Conservation (phyloP, 2,329 filamentous ascomycete genomes). For the Hortaea sp. region DNA sequence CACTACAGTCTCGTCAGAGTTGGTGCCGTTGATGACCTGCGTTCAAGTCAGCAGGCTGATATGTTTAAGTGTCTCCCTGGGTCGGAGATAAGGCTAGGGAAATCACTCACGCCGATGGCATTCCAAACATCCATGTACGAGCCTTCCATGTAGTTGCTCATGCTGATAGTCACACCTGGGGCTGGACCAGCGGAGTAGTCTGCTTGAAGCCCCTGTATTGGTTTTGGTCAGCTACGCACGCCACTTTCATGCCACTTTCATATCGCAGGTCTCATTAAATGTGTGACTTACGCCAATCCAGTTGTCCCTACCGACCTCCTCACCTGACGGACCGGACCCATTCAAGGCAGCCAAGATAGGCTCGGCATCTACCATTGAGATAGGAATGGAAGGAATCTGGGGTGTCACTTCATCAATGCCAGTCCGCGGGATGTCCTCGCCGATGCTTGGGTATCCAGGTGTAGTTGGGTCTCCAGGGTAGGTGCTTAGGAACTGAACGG, state of each 20-base stretch:
- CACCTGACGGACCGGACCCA: conserved; percentile 74
- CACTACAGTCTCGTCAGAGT: conserved; percentile 75
- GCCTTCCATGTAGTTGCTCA: conserved; percentile 42
- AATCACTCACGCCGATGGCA: conserved; percentile 59
- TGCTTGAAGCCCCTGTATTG: conserved; percentile 31
- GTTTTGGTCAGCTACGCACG: too few species aligned
- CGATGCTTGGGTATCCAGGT: conserved; percentile 80
- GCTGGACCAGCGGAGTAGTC: conserved; percentile 79
- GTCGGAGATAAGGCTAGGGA: too few species aligned
- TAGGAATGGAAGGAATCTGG: conserved; percentile 79
- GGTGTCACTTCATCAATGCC: conserved; percentile 57
- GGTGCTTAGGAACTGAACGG: conserved; percentile 53
- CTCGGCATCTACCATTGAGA: conserved; percentile 78
- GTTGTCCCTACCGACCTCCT: conserved; percentile 43
- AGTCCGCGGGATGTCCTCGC: conserved; percentile 72
- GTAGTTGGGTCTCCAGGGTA: conserved; percentile 73
- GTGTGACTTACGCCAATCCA: too few species aligned
- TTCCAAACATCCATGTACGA: conserved; percentile 49
- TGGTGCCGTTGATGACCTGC: conserved; percentile 63
- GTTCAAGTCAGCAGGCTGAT: too few species aligned
- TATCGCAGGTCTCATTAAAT: too few species aligned
- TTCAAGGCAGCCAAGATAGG: conserved; percentile 86
- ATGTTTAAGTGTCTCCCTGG: too few species aligned
- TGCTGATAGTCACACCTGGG: conserved; percentile 51
- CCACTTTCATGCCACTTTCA: too few species aligned